phyloP scores from a whole-genome alignment of 331 rosid genomes.

The Erythrophleum ivorense region DNA sequence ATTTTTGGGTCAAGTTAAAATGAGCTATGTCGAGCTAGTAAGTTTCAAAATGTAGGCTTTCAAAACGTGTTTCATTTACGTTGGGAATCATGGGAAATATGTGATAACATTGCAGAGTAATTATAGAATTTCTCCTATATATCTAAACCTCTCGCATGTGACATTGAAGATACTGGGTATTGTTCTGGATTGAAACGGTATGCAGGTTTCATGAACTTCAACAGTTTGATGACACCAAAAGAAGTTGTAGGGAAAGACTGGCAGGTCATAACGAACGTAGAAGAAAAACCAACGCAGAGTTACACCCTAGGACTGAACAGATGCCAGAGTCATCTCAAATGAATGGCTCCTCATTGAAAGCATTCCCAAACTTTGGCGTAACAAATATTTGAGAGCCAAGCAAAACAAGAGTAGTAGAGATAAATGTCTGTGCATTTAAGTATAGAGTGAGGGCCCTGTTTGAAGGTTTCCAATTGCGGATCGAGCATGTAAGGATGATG shows the following conservation, averaged over 20 bases:
- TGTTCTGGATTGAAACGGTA: neutral
- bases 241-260: conserved; percentile 43
- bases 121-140: neutral
- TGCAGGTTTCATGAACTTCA: conserved; percentile 43
- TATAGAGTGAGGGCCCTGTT: neutral
- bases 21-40: too few relatives aligned
- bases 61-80: neutral
- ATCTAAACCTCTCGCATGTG: neutral
- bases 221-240: conserved; percentile 38
- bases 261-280: conserved; percentile 41
- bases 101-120: neutral
- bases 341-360: neutral
- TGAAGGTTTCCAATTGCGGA: neutral
- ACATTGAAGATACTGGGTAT: neutral
- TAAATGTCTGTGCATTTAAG: too few relatives aligned
- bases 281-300: conserved; percentile 18
- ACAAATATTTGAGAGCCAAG: neutral
- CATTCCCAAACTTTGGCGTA: neutral
- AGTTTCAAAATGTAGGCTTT: neutral
- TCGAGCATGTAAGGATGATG: neutral
- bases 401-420: too few relatives aligned
- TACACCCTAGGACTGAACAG: neutral
- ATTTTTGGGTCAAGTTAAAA: too few relatives aligned
- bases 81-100: neutral
- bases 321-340: neutral